phyloP scores from a whole-genome alignment of 2,329 filamentous ascomycete genomes.

The Coniosporium tulheliwenetii region DNA sequence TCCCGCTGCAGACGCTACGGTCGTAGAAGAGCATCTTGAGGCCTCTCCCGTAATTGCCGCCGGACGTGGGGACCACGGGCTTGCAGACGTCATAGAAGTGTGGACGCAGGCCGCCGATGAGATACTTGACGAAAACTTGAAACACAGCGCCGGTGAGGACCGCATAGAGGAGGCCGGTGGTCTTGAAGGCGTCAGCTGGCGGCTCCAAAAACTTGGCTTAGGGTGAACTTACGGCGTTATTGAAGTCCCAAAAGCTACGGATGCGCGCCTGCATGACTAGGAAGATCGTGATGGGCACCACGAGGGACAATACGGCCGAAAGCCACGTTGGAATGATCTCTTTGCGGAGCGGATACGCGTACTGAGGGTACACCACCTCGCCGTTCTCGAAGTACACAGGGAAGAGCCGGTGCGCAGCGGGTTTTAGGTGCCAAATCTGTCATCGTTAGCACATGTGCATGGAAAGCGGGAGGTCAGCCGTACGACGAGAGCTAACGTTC shows the following conservation, averaged over 20 bases:
- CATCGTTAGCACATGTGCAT: not conserved
- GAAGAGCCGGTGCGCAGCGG: slow-evolving; percentile 54
- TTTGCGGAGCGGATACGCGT: slow-evolving; percentile 54
- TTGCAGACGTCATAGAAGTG: slow-evolving; percentile 58
- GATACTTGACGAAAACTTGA: slow-evolving; percentile 61
- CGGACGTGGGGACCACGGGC: slow-evolving; percentile 34
- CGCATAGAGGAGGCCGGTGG: slow-evolving; percentile 53
- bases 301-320: slow-evolving; percentile 47
- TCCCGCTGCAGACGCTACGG: slow-evolving; percentile 51
- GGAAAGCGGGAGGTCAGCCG: too few relatives aligned
- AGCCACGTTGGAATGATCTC: slow-evolving; percentile 59
- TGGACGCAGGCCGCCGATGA: slow-evolving; percentile 58
- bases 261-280: slow-evolving; percentile 52
- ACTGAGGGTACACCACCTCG: slow-evolving; percentile 53
- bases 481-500: too few relatives aligned
- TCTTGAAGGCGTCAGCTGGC: slow-evolving; percentile 3
- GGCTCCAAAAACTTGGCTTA: not conserved
- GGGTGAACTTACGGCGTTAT: slow-evolving; percentile 37
- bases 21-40: slow-evolving; percentile 51
- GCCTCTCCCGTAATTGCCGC: slow-evolving; percentile 32
- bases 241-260: slow-evolving; percentile 35
- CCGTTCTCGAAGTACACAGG: slow-evolving; percentile 50
- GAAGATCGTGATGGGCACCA: slow-evolving; percentile 52
- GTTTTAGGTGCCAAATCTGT: slow-evolving; percentile 47
- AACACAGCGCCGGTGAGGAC: slow-evolving; percentile 59